These are phyloP conservation scores for Musa balbisiana DNA, from an alignment of 202 grass and related monocot species.

Conservation along the genomic window DNA sequence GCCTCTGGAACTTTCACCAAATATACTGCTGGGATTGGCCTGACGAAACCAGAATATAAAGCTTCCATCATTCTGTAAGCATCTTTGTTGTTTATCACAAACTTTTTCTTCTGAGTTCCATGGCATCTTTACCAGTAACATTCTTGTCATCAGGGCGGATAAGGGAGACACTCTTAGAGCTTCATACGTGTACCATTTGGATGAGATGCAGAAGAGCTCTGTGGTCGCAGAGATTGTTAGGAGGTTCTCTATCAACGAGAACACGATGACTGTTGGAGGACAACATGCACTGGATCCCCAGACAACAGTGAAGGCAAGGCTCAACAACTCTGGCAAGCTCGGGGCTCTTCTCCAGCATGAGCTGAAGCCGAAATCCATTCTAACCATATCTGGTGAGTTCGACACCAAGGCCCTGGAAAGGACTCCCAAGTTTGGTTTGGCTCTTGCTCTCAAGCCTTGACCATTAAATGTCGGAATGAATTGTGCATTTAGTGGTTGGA, in stretches of 20 bases:
- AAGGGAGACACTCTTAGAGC: conserved; percentile 92
- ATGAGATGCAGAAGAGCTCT: conserved; percentile 61
- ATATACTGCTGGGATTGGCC: conserved; percentile 64
- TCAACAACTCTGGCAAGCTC: conserved; percentile 80
- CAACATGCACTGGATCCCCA: conserved; percentile 57
- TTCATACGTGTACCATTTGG: conserved; percentile 70
- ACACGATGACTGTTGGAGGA: conserved; percentile 65
- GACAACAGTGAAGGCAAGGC: conserved; percentile 65
- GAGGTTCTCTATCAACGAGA: conserved; percentile 75
- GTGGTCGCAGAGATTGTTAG: conserved; percentile 66
- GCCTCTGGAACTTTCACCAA: conserved; percentile 70
- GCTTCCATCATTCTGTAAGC: conserved; percentile 71
- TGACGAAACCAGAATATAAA: conserved; percentile 75
- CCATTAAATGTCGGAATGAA: neutral
- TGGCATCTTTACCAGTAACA: neutral
- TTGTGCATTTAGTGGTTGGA: conserved; percentile 9
- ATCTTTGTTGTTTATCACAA: too few relatives aligned
- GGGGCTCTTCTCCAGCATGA: conserved; percentile 86
- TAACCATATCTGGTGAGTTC: conserved; percentile 92
- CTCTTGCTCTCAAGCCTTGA: conserved; percentile 75
- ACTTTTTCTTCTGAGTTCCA: neutral
- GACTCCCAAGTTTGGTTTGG: conserved; percentile 75
- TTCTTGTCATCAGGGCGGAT: conserved; percentile 46
- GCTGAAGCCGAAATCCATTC: conserved; percentile 67
- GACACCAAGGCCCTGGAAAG: conserved; percentile 87